Evolutionary conservation across 805 yeast species (phyloP), one percentile per base, ranked within the genome.

Genomic region (Kazachstania africana): DNA sequence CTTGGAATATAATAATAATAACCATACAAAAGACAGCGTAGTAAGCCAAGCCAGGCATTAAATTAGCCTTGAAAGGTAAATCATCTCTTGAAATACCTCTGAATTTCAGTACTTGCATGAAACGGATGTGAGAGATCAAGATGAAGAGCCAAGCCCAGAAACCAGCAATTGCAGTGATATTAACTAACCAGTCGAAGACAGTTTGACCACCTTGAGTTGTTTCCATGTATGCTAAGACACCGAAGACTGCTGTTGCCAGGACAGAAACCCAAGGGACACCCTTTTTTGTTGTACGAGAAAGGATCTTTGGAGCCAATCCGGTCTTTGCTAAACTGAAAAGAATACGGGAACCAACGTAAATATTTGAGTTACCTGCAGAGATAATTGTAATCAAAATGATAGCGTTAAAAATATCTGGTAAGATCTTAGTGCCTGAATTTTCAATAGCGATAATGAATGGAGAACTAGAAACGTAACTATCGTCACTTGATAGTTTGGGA

Each of bases 311-410:
- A 8, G 82, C 81, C 31, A 66, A 64, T 15, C 68, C 68, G 24
- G 68, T 65, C 46, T 63, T 63, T 12, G 81, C 79, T 48, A 79
- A 62, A 6, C 77, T 68, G 48, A 70, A 78, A 24, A 79, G 55
- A 21, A 75, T 66, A 57, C 91, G 65, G 5, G 87, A 77, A 26
- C 83, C 78, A 44, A 75, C 72, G 55, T 78, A 78, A 19, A 79
- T 69, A 48, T 76, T 77, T 12, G 85, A 77, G 59, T 79, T 79
- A 44, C 78, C 88, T 22, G 88, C 87, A 14, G 87, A 78, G 31
- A 77, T 62, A 35, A 78, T 69, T 8, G 87, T 75, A 24, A 68
- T 45, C 40, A 78, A 53, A 36, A 79, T 75, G 28, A 78, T 74
- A 12, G 79, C 87, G 51, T 79, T 79, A 57, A 79, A 75, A 35